A percentile compares a stretch with the other conserved stretches of the same genome.
Conservation (phyloP, 768 basidiomycete species). For the Phylloporus arenicola region DNA sequence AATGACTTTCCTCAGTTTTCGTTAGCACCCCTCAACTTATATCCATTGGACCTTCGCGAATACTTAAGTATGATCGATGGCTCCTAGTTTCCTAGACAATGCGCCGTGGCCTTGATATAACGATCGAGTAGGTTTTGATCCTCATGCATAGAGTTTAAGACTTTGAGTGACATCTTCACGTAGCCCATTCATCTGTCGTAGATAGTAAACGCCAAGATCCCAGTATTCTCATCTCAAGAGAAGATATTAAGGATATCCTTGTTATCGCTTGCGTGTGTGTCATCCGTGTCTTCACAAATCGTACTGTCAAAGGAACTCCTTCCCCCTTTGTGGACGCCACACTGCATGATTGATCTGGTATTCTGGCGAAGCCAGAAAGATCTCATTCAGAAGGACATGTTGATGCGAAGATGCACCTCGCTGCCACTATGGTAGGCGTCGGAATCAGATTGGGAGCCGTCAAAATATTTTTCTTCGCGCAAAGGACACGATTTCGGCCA, state of each 20-base stretch:
- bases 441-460: too few species aligned
- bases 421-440: too few species aligned
- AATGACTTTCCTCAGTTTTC: slow-evolving; percentile 7
- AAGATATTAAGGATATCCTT: too few species aligned
- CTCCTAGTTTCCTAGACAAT: not conserved
- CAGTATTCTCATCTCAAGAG: too few species aligned
- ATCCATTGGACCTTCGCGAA: too few species aligned
- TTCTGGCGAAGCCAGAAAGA: too few species aligned
- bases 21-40: slow-evolving; percentile 1
- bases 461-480: too few species aligned
- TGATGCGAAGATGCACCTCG: too few species aligned
- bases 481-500: too few species aligned
- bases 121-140: not conserved
- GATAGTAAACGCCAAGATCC: too few species aligned
- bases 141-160: not conserved
- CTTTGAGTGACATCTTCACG: not conserved
- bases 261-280: not conserved
- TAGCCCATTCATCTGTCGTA: not conserved
- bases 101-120: not conserved
- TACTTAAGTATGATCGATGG: not conserved
- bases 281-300: not conserved
- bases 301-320: not conserved
- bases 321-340: not conserved
- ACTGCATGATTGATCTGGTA: too few species aligned
- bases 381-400: too few species aligned